These are phyloP conservation scores for Aspergillus sp. DNA, from an alignment of 2,329 filamentous ascomycete genomes.

Conservation along the genomic window DNA sequence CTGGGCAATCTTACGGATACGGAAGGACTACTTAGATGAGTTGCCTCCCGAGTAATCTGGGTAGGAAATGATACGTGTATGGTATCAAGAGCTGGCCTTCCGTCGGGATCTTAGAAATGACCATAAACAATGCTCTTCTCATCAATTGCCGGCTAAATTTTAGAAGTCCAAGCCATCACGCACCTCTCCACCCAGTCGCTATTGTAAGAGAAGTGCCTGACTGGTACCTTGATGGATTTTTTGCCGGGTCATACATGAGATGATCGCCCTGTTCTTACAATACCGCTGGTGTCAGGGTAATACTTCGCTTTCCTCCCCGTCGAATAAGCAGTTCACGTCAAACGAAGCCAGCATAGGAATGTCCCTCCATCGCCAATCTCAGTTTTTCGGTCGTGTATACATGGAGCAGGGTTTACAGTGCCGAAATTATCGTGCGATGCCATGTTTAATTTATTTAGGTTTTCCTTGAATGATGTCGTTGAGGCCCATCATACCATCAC, in stretches of 20 bases:
- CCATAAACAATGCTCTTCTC: too few relatives aligned
- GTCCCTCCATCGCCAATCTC: neutral
- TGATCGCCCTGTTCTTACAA: constrained; percentile 6
- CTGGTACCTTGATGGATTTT: neutral
- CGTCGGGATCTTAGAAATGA: too few relatives aligned
- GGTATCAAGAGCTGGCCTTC: too few relatives aligned
- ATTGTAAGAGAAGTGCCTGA: too few relatives aligned
- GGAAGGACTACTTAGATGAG: neutral
- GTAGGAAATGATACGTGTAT: neutral
- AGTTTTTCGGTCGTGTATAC: neutral
- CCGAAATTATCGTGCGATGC: neutral
- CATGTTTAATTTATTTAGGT: neutral
- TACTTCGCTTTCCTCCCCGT: neutral
- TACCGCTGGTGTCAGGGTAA: neutral
- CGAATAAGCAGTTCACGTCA: neutral
- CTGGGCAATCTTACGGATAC: neutral
- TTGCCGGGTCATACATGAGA: neutral
- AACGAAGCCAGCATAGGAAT: neutral
- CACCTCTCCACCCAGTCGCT: too few relatives aligned
- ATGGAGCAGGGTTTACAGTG: too few relatives aligned
- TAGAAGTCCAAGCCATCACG: too few relatives aligned
- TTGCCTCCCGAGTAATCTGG: neutral
- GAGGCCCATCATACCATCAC: neutral
- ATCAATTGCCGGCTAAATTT: too few relatives aligned
- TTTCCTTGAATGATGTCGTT: neutral